Base-by-base conservation (phyloP, 371 early-diverging fungal species). In the Thermomucor indicae-seudaticae region DNA sequence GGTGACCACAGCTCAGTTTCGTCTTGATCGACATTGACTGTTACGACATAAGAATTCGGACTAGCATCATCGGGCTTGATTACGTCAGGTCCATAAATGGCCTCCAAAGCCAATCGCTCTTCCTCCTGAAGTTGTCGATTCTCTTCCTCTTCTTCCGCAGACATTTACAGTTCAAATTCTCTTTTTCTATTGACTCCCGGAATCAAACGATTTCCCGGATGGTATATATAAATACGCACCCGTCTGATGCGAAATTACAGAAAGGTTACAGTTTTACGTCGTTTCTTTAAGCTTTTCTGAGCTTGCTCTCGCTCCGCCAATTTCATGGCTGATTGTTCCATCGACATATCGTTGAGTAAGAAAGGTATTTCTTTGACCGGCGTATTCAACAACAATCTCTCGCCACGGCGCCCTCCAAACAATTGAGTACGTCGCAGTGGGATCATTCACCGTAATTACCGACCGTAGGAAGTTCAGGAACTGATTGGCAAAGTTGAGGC, bases 401-500 rank as follows among this genome's bases (percentile, higher is more conserved):
- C 61, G 40, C 51, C 55, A 77, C 7, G 78, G 80, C 22, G 58
- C 60, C 39, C 65, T 51, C 52, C 65, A 80, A 8, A 47, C 34
- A 42, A 80, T 67, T 2, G 66, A 40, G 47, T 72, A 77, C 4
- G 75, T 74, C 1, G 58, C 43, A 11, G 59, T 55, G 0, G 75
- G 66, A 55, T 78, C 75, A 53, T 78, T 66, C 30, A 57, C 46
- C 4, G 56, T 50, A 10, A 80, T 55, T 0, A 51, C 51, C 7
- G 37, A 32, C 41, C 50, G 51, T 16, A 80, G 49, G 75, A 76
- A 80, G 7, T 64, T 53, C 28, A 78, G 52, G 0, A 78, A 52
- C 42, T 65, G 34, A 29, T 76, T 50, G 4, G 75, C 75, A 47
- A 80, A 80, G 37, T 72, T 78, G 37, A 80, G 52, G 31, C 80